Conservation (phyloP, 2,329 filamentous ascomycete genomes). For the Aspergillus fischeri region DNA sequence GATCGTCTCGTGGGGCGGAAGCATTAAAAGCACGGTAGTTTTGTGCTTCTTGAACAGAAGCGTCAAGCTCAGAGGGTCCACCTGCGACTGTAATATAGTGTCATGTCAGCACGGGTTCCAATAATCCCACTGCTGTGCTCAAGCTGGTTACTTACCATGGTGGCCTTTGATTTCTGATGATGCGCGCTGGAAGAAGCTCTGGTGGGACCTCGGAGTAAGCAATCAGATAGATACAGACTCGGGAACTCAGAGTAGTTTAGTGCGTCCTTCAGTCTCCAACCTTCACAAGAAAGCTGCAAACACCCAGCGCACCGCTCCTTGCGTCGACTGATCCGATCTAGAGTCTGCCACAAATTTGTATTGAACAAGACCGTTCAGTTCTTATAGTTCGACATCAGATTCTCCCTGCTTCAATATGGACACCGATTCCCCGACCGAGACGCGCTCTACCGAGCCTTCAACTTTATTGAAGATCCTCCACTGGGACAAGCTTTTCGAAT, state of each 20-base stretch:
- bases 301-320: background rate
- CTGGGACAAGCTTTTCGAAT: constrained; percentile 37
- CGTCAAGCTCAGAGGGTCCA: constrained; percentile 54
- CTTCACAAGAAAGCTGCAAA: background rate
- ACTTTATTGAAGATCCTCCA: constrained; percentile 27
- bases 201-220: constrained; percentile 11
- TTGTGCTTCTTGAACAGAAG: constrained; percentile 70
- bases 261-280: background rate
- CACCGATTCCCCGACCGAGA: constrained; percentile 1
- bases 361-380: background rate
- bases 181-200: constrained; percentile 3
- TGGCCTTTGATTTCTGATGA: background rate
- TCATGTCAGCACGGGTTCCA: constrained; percentile 1
- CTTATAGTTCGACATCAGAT: background rate
- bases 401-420: constrained; percentile 13
- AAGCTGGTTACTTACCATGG: background rate
- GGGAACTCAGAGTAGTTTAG: background rate
- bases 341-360: background rate
- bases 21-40: constrained; percentile 66
- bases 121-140: background rate
- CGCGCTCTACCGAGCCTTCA: constrained; percentile 6
- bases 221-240: constrained; percentile 1
- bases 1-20: constrained; percentile 57
- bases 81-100: constrained; percentile 13
- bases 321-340: background rate